A percentile compares a stretch with the other conserved stretches of the same genome.
Conservation (phyloP, 495 filamentous ascomycete genomes). For the Penicillium mononematosum region DNA sequence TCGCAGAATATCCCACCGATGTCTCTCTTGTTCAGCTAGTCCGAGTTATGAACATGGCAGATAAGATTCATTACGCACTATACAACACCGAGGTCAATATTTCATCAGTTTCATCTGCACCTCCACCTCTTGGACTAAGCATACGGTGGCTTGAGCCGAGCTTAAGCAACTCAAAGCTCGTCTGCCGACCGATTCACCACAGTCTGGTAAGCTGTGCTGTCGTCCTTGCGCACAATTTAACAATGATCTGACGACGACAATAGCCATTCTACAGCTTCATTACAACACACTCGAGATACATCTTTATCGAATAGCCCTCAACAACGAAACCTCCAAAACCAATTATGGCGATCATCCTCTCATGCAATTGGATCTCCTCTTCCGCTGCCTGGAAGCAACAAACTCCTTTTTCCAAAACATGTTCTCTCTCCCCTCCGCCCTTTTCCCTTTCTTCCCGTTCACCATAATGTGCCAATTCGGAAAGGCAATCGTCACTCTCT, state of each 20-base stretch:
- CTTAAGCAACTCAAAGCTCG: slow-evolving; percentile 18
- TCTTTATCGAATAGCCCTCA: slow-evolving; percentile 25
- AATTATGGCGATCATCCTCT: slow-evolving; percentile 15
- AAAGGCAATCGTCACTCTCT: slow-evolving; percentile 30
- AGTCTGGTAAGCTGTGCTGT: slow-evolving; percentile 17
- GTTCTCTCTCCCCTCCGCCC: slow-evolving; percentile 20
- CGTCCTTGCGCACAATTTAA: neutral
- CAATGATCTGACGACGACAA: neutral
- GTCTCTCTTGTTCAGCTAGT: slow-evolving; percentile 29
- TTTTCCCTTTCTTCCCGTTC: slow-evolving; percentile 24
- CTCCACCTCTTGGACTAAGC: slow-evolving; percentile 17
- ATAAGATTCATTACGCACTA: slow-evolving; percentile 14
- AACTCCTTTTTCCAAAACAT: slow-evolving; percentile 32
- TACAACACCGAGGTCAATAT: slow-evolving; percentile 11
- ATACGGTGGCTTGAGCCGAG: slow-evolving; percentile 23
- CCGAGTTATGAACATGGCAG: slow-evolving; percentile 25
- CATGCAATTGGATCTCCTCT: slow-evolving; percentile 27
- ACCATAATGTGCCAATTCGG: slow-evolving; percentile 27
- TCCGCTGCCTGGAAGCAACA: slow-evolving; percentile 26
- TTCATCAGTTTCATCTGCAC: neutral
- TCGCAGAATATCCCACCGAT: slow-evolving; percentile 22
- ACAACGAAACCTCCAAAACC: slow-evolving; percentile 15
- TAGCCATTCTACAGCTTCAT: slow-evolving; percentile 17
- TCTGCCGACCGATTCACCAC: slow-evolving; percentile 14
- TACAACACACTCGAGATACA: slow-evolving; percentile 27